phyloP scores from a whole-genome alignment of 768 basidiomycete genomes.

The Xerocomus spinulosus region DNA sequence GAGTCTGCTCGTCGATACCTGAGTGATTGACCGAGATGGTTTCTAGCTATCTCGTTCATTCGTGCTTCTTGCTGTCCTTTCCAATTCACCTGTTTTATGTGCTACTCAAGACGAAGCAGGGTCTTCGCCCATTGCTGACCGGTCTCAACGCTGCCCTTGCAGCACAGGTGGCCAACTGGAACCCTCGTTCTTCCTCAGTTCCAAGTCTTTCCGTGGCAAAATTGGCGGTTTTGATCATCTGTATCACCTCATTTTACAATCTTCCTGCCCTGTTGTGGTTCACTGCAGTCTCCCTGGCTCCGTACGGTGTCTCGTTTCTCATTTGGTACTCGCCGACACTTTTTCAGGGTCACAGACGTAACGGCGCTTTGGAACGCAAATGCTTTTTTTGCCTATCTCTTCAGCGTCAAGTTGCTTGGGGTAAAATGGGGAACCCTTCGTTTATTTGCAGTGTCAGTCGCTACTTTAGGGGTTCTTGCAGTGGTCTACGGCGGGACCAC shows the following conservation, averaged over 20 bases:
- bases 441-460: conserved; percentile 69
- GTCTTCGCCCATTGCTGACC: conserved; percentile 45
- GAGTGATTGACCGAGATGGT: background rate
- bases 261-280: conserved; percentile 74
- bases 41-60: conserved; percentile 81
- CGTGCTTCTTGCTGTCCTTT: conserved; percentile 70
- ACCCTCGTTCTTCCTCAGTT: conserved; percentile 1
- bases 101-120: conserved; percentile 41
- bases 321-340: conserved; percentile 5
- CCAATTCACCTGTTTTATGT: conserved; percentile 79
- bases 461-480: conserved; percentile 72
- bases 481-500: conserved; percentile 78
- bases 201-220: conserved; percentile 25
- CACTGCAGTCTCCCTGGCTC: conserved; percentile 58
- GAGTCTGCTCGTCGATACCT: conserved; percentile 24
- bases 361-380: conserved; percentile 89
- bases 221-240: conserved; percentile 32
- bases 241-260: conserved; percentile 45
- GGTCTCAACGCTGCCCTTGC: conserved; percentile 51
- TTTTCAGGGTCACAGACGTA: conserved; percentile 69
- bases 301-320: conserved; percentile 44
- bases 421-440: conserved; percentile 60
- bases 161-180: conserved; percentile 16
- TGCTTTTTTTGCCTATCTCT: conserved; percentile 86
- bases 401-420: conserved; percentile 69